Percentiles rank a stretch among this genome's conserved stretches.
These are phyloP conservation scores for Camelina neglecta DNA, from an alignment of 345 rosid genomes.

Conservation along the genomic window DNA sequence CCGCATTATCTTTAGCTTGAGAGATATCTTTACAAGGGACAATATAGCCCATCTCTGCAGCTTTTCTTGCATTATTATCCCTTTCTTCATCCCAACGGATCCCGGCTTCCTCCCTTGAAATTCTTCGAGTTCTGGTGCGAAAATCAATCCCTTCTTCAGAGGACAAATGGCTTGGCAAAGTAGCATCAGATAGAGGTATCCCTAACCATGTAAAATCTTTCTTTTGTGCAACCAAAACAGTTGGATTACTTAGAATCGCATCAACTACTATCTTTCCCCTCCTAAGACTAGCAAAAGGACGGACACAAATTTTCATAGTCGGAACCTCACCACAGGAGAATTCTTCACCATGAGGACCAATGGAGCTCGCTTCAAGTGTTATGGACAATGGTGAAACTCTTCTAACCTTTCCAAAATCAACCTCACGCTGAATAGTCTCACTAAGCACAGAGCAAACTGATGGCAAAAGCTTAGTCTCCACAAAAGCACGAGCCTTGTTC, in stretches of 20 bases:
- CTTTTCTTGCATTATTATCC: conserved; percentile 73
- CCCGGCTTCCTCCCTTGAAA: conserved; percentile 77
- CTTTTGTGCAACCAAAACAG: conserved; percentile 74
- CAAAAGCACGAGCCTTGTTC: conserved; percentile 65
- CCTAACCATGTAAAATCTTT: conserved; percentile 95
- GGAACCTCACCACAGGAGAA: conserved; percentile 94
- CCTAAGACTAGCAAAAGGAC: conserved; percentile 89
- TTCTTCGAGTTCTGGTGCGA: conserved; percentile 83
- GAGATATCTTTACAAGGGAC: conserved; percentile 53
- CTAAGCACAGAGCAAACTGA: conserved; percentile 80
- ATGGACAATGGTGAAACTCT: conserved; percentile 84
- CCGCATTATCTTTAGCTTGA: conserved; percentile 49
- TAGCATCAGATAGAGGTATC: conserved; percentile 67
- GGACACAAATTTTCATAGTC: conserved; percentile 73
- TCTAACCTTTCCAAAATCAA: conserved; percentile 81
- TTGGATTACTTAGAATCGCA: conserved; percentile 79
- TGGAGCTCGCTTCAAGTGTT: conserved; percentile 77
- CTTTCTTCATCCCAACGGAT: conserved; percentile 60
- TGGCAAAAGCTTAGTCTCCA: conserved; percentile 84
- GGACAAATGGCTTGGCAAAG: conserved; percentile 63
- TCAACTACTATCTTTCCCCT: conserved; percentile 89
- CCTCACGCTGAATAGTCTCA: conserved; percentile 77
- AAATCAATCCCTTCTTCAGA: conserved; percentile 93
- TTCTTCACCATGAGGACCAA: conserved; percentile 80
- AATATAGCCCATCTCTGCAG: conserved; percentile 81